A percentile compares a stretch with the other conserved stretches of the same genome.
Evolutionary conservation across 192 early-diverging fungal species (phyloP).

Genomic region (Coemansia sp.): DNA sequence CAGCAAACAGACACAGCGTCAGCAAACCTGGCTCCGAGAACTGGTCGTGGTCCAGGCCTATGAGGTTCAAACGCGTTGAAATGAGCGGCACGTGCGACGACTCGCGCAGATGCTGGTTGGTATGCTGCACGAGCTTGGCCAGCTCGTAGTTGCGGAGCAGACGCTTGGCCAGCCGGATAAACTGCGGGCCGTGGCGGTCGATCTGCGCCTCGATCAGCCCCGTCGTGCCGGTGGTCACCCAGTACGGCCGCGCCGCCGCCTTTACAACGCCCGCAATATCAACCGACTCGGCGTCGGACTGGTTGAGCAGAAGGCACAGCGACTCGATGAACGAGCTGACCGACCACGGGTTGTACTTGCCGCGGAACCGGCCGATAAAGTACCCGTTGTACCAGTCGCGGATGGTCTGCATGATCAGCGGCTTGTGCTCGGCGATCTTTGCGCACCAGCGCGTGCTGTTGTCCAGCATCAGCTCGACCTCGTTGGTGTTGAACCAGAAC

Average conservation of each 20-base stretch:
- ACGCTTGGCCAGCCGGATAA: conserved; percentile 5
- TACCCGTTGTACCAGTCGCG: conserved; percentile 35
- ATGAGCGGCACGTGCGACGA: neutral
- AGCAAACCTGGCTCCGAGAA: conserved; percentile 23
- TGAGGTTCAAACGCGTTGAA: conserved; percentile 9
- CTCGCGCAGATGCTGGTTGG: neutral
- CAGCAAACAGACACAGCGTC: conserved; percentile 11
- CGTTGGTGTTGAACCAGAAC: conserved; percentile 37
- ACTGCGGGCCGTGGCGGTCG: conserved; percentile 15
- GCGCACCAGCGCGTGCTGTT: conserved; percentile 14
- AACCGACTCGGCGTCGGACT: neutral
- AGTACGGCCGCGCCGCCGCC: conserved; percentile 16
- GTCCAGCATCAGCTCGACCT: conserved; percentile 31
- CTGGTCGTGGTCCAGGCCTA: conserved; percentile 11
- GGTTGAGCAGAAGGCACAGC: conserved; percentile 10
- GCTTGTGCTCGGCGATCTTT: conserved; percentile 16
- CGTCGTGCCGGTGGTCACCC: conserved; percentile 27
- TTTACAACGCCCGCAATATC: neutral
- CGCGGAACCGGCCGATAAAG: conserved; percentile 30
- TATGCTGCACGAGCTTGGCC: neutral
- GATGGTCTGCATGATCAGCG: conserved; percentile 11
- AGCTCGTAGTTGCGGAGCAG: conserved; percentile 14
- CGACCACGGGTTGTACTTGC: conserved; percentile 52
- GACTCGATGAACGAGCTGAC: conserved; percentile 37
- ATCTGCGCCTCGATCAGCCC: conserved; percentile 21